Conservation (phyloP, 2,329 filamentous ascomycete species). For the Karstenula rhodostoma region DNA sequence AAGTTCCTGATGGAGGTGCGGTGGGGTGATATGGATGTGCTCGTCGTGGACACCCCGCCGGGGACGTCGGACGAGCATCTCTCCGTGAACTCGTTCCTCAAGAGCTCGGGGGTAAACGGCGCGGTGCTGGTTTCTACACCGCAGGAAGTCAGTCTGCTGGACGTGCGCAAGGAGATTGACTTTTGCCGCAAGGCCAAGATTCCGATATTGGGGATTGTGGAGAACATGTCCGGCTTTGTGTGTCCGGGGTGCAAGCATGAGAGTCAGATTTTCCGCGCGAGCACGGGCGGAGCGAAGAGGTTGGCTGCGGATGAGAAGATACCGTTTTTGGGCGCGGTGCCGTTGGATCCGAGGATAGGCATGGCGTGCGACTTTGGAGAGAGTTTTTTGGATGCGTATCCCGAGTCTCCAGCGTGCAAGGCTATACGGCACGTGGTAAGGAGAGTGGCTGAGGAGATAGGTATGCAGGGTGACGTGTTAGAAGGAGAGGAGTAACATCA, state of each 20-base stretch:
- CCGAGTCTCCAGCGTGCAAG: slow-evolving; percentile 87
- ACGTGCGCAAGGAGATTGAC: slow-evolving; percentile 96
- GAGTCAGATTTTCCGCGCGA: slow-evolving; percentile 86
- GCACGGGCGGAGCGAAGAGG: slow-evolving; percentile 83
- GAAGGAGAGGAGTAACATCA: slow-evolving; percentile 25
- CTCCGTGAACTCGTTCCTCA: slow-evolving; percentile 89
- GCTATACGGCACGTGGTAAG: slow-evolving; percentile 84
- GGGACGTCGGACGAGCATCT: slow-evolving; percentile 96
- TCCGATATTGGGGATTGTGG: slow-evolving; percentile 84
- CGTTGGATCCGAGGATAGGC: slow-evolving; percentile 90
- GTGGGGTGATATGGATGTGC: slow-evolving; percentile 93
- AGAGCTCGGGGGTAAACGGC: slow-evolving; percentile 90
- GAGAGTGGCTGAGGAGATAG: slow-evolving; percentile 64
- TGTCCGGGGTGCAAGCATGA: slow-evolving; percentile 88
- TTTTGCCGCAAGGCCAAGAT: slow-evolving; percentile 97
- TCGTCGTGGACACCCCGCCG: slow-evolving; percentile 94
- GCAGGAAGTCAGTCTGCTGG: slow-evolving; percentile 89
- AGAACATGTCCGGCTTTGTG: slow-evolving; percentile 98
- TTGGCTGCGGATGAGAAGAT: slow-evolving; percentile 87
- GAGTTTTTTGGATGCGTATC: slow-evolving; percentile 94
- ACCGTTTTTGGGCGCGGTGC: slow-evolving; percentile 87
- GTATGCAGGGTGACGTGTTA: slow-evolving; percentile 39
- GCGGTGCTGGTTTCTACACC: slow-evolving; percentile 94
- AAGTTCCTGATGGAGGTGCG: slow-evolving; percentile 97
- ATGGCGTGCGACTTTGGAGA: slow-evolving; percentile 98